These are phyloP conservation scores for Calvatia gigantea DNA, from an alignment of 768 basidiomycete genomes.

Conservation along the genomic window DNA sequence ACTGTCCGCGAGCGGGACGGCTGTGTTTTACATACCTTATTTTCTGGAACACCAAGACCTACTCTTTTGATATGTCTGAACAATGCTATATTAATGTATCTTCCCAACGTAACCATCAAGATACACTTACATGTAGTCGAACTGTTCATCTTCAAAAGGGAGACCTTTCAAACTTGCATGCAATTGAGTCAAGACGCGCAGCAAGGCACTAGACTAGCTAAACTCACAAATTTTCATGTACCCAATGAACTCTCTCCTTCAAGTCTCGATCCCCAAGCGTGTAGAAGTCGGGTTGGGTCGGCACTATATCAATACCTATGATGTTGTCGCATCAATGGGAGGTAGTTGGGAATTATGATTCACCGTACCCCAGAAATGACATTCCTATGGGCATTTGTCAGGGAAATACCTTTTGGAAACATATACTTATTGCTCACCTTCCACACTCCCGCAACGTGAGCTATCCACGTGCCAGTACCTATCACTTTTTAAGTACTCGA, in stretches of 20 bases:
- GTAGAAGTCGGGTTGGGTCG: constrained; percentile 65
- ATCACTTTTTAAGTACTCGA: not conserved
- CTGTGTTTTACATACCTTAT: constrained; percentile 44
- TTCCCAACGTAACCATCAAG: constrained; percentile 6
- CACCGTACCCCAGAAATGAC: constrained; percentile 36
- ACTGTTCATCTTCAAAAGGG: constrained; percentile 69
- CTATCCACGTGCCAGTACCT: constrained; percentile 76
- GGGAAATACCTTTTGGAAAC: not conserved
- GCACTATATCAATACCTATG: constrained; percentile 66
- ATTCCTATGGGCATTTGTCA: constrained; percentile 30
- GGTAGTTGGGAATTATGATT: not conserved
- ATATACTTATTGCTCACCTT: constrained; percentile 36
- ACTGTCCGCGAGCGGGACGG: not conserved
- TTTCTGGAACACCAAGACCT: constrained; percentile 71
- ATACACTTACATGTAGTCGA: constrained; percentile 67
- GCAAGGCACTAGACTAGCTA: not conserved
- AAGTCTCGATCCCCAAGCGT: constrained; percentile 56
- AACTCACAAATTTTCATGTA: constrained; percentile 68
- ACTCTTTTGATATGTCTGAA: constrained; percentile 66
- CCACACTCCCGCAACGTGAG: constrained; percentile 64
- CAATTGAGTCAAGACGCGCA: not conserved
- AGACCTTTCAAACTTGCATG: constrained; percentile 56
- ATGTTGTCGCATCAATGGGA: not conserved
- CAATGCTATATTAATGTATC: not conserved
- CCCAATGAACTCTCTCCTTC: constrained; percentile 63